phyloP scores from a whole-genome alignment of 1,139 yeast species.

The Insectozyma bohioensis region DNA sequence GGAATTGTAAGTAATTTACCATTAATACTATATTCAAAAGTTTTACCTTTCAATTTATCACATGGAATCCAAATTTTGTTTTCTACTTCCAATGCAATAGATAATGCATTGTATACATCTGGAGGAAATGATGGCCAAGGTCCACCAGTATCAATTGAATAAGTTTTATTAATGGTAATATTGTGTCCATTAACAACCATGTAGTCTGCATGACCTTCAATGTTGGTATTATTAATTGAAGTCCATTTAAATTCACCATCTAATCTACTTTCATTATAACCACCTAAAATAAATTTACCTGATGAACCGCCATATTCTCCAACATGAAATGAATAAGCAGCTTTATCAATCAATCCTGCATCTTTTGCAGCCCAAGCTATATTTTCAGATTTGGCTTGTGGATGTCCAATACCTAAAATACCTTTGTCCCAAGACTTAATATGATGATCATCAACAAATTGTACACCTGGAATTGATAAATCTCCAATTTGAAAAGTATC shows the following conservation, averaged over 20 bases:
- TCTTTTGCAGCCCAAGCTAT: constrained; percentile 2
- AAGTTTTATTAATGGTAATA: constrained; percentile 4
- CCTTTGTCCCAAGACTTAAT: too few relatives aligned
- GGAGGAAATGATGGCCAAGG: background rate
- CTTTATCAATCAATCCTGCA: constrained; percentile 5
- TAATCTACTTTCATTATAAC: constrained; percentile 5
- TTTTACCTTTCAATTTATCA: constrained; percentile 1
- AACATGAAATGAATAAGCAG: constrained; percentile 3
- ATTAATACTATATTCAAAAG: constrained; percentile 3
- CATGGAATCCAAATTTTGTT: background rate
- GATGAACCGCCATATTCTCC: background rate
- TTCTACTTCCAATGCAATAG: too few relatives aligned
- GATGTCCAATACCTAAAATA: constrained; percentile 4
- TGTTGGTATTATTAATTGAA: constrained; percentile 4
- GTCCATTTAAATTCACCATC: constrained; percentile 7
- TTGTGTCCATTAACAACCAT: constrained; percentile 1
- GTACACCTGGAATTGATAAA: too few relatives aligned
- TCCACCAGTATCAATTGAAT: constrained; percentile 7
- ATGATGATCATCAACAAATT: too few relatives aligned
- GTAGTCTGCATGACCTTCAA: constrained; percentile 1
- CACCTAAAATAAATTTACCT: constrained; percentile 1
- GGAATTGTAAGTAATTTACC: constrained; percentile 5
- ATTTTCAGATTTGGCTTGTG: background rate
- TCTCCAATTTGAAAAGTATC: too few relatives aligned
- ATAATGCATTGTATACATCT: too few relatives aligned